A percentile compares a stretch with the other conserved stretches of the same genome.
phyloP scores from a whole-genome alignment of 208 protist species.

The Trypanosoma melophagium region DNA sequence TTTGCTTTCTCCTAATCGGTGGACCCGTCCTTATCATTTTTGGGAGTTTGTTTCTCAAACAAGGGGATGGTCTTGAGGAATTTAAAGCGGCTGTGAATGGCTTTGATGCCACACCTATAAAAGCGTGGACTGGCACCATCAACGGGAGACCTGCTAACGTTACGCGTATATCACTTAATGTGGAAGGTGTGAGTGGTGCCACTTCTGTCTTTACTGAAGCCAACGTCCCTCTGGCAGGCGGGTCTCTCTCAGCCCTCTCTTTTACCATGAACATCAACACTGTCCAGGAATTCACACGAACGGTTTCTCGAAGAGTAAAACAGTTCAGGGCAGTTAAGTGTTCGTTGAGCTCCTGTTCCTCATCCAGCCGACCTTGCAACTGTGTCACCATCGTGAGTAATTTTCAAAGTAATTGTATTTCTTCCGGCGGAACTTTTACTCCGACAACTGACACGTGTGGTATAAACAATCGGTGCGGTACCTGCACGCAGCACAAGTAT shows the following conservation, averaged over 20 bases:
- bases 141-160: constrained; percentile 6
- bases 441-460: neutral
- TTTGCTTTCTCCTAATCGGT: constrained; percentile 23
- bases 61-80: neutral
- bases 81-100: constrained; percentile 22
- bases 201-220: constrained; percentile 17
- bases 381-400: neutral
- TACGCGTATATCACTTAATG: constrained; percentile 14
- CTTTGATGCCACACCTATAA: constrained; percentile 19
- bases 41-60: constrained; percentile 4
- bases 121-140: constrained; percentile 20
- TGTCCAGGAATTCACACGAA: constrained; percentile 7
- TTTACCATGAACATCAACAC: constrained; percentile 12
- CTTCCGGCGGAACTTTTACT: neutral
- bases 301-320: neutral
- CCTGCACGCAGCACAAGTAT: constrained; percentile 6
- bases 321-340: neutral
- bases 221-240: neutral
- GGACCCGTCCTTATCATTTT: constrained; percentile 22
- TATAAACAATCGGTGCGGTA: neutral
- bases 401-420: constrained; percentile 6
- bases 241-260: neutral
- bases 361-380: neutral
- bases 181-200: constrained; percentile 2
- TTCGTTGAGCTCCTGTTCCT: neutral